A percentile compares a stretch with the other conserved stretches of the same genome.
Evolutionary conservation across 306 rosid species (phyloP).

Genomic region (Cicer arietinum): DNA sequence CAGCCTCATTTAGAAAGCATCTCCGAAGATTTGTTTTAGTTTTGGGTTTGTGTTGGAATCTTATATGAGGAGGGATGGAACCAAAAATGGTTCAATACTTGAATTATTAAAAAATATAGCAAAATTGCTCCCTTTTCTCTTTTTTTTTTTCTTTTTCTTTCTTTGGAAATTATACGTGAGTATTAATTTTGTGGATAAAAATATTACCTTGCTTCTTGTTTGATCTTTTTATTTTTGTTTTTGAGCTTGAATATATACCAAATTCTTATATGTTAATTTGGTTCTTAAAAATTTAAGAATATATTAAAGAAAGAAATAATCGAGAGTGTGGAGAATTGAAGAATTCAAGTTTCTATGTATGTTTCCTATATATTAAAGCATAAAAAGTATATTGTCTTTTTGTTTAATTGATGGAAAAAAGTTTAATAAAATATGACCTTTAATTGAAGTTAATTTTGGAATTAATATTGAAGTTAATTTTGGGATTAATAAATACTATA

Average conservation of each 20-base stretch:
- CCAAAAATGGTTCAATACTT: conserved; percentile 48
- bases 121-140: conserved; percentile 13
- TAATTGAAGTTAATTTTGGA: not conserved
- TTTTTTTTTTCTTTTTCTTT: too few relatives aligned
- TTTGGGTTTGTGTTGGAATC: conserved; percentile 44
- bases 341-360: conserved; percentile 14
- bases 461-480: not conserved
- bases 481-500: not conserved
- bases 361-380: not conserved
- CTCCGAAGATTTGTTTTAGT: conserved; percentile 56
- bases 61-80: conserved; percentile 28
- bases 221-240: conserved; percentile 4
- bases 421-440: too few relatives aligned
- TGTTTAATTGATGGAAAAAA: not conserved
- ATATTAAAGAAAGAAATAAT: not conserved
- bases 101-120: conserved; percentile 33
- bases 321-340: not conserved
- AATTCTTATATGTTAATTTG: conserved; percentile 38
- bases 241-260: conserved; percentile 23
- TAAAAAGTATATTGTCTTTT: not conserved
- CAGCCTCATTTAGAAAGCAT: conserved; percentile 76
- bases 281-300: not conserved
- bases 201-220: conserved; percentile 16
- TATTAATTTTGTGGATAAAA: conserved; percentile 63
- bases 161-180: conserved; percentile 38